Conservation (phyloP, 1,139 yeast species). For the Pichia sp. region DNA sequence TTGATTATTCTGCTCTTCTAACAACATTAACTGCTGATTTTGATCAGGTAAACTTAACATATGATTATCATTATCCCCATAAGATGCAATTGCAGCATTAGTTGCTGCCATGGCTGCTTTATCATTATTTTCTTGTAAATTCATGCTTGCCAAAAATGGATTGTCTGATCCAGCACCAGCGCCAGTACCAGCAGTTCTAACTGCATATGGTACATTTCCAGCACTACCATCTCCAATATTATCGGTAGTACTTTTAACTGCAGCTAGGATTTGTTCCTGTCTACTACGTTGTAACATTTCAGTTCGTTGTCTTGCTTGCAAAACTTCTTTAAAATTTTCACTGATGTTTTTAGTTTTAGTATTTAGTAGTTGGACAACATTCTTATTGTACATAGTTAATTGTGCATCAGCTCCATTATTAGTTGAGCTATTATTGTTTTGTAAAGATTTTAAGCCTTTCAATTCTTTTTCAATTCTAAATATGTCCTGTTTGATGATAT, state of each 20-base stretch:
- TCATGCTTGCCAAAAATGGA: constrained; percentile 32
- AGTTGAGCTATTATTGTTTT: constrained; percentile 29
- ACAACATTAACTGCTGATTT: constrained; percentile 57
- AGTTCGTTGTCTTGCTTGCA: constrained; percentile 79
- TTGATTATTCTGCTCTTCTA: constrained; percentile 63
- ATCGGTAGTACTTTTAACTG: constrained; percentile 16
- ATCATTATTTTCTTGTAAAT: constrained; percentile 1
- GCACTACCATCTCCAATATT: neutral
- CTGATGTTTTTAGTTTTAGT: constrained; percentile 88
- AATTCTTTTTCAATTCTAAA: constrained; percentile 76
- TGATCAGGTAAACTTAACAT: constrained; percentile 37
- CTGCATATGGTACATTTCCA: constrained; percentile 25
- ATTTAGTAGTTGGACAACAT: constrained; percentile 79
- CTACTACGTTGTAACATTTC: constrained; percentile 77
- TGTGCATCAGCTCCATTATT: constrained; percentile 42
- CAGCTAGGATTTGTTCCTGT: constrained; percentile 67
- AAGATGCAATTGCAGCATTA: neutral
- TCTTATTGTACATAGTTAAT: constrained; percentile 66
- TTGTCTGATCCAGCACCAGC: constrained; percentile 25
- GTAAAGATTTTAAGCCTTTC: constrained; percentile 53
- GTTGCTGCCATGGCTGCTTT: constrained; percentile 20
- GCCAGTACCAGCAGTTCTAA: constrained; percentile 15
- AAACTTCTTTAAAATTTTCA: constrained; percentile 82
- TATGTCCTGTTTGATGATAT: constrained; percentile 88
- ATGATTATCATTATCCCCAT: constrained; percentile 24